phyloP scores from a whole-genome alignment of 192 early-diverging fungal genomes.

The Entophlyctis helioformis region DNA sequence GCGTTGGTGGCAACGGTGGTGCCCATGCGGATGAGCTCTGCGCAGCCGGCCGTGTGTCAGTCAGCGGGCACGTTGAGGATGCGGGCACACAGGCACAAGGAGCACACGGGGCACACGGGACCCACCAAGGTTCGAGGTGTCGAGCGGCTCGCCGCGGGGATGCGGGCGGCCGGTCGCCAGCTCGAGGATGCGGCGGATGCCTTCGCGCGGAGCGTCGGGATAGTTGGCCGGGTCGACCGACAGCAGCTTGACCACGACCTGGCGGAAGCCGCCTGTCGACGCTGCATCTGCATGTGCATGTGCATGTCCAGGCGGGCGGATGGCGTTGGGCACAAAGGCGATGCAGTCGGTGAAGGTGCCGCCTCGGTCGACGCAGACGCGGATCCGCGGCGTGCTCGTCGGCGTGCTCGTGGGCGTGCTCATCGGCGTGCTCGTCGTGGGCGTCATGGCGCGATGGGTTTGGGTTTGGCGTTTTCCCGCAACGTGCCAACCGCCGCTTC shows the following conservation, averaged over 20 bases:
- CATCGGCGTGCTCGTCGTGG: too few species aligned
- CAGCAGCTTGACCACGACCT: slow-evolving; percentile 82
- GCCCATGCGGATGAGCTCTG: slow-evolving; percentile 81
- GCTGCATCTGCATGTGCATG: too few species aligned
- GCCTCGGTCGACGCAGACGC: slow-evolving; percentile 81
- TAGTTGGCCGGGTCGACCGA: slow-evolving; percentile 86
- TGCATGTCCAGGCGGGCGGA: too few species aligned
- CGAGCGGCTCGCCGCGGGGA: slow-evolving; percentile 55
- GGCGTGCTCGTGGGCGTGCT: background rate
- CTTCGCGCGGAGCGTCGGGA: slow-evolving; percentile 87
- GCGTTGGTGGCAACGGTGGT: slow-evolving; percentile 98
- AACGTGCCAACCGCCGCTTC: too few species aligned
- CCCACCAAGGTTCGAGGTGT: slow-evolving; percentile 57
- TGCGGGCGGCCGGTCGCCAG: slow-evolving; percentile 55
- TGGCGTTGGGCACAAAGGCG: slow-evolving; percentile 44
- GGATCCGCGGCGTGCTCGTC: slow-evolving; percentile 6
- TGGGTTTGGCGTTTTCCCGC: too few species aligned
- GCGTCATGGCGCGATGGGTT: too few species aligned
- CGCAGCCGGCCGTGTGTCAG: too few species aligned
- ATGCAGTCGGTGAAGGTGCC: slow-evolving; percentile 97
- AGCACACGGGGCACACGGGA: too few species aligned
- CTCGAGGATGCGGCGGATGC: slow-evolving; percentile 80
- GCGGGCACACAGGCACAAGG: too few species aligned
- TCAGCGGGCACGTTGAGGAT: too few species aligned
- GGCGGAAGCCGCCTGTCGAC: slow-evolving; percentile 18